Percentiles rank a stretch among this genome's conserved stretches.
phyloP scores from a whole-genome alignment of 345 rosid genomes.

The Cardamine chenopodiifolia region DNA sequence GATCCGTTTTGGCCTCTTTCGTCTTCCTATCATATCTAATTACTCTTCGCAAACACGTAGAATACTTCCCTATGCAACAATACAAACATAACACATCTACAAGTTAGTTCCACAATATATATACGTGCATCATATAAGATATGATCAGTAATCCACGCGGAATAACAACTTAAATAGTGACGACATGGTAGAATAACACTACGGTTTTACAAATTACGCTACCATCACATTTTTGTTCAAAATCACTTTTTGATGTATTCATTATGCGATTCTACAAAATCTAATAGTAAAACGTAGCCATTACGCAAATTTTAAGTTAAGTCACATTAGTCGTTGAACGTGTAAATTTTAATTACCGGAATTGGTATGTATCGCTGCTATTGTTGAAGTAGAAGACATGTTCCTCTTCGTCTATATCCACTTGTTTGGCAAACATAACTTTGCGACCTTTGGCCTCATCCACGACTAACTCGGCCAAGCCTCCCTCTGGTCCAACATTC shows the following conservation, averaged over 20 bases:
- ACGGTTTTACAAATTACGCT: neutral
- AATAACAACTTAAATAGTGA: neutral
- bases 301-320: no score
- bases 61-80: conserved; percentile 50
- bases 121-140: no score
- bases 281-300: no score
- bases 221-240: neutral
- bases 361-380: conserved; percentile 55
- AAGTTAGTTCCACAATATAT: neutral
- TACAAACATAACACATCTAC: neutral
- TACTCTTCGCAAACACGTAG: conserved; percentile 34
- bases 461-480: conserved; percentile 54
- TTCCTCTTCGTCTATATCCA: conserved; percentile 63
- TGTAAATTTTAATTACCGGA: conserved; percentile 47
- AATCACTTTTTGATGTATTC: neutral
- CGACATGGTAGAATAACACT: neutral
- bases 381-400: conserved; percentile 73
- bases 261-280: neutral
- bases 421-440: conserved; percentile 61
- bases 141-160: no score
- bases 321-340: neutral
- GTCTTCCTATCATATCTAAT: conserved; percentile 38
- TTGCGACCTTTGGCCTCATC: conserved; percentile 57
- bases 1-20: conserved; percentile 46
- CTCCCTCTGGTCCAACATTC: conserved; percentile 70